Conservation (phyloP, 1,284 basidiomycete genomes). For the Apiotrichum sp. region DNA sequence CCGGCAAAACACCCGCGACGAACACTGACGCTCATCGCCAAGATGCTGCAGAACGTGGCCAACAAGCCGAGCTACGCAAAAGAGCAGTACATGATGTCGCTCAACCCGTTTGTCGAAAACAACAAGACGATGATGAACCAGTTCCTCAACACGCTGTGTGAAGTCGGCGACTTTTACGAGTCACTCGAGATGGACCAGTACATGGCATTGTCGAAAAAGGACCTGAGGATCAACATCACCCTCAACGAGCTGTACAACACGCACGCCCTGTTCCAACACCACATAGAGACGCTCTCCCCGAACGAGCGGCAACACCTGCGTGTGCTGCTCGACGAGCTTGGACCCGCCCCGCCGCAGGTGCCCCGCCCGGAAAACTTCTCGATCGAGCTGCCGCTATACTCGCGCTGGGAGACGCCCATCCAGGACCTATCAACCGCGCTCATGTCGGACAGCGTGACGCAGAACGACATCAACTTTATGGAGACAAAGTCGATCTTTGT, state of each 20-base stretch:
- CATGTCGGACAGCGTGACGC: constrained; percentile 86
- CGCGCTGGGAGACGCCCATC: constrained; percentile 98
- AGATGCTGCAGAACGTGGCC: constrained; percentile 98
- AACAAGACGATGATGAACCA: constrained; percentile 96
- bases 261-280: constrained; percentile 87
- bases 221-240: constrained; percentile 97
- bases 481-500: constrained; percentile 99
- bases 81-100: constrained; percentile 95
- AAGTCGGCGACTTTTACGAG: constrained; percentile 99
- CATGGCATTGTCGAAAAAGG: constrained; percentile 99
- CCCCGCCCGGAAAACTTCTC: constrained; percentile 95
- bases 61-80: constrained; percentile 98
- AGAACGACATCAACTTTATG: constrained; percentile 99
- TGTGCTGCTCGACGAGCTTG: constrained; percentile 91
- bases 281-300: constrained; percentile 92
- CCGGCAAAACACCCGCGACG: constrained; percentile 95
- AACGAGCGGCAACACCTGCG: constrained; percentile 97
- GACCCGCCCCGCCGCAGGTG: constrained; percentile 84
- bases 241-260: constrained; percentile 98
- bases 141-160: constrained; percentile 92
- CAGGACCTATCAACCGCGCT: constrained; percentile 94
- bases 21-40: constrained; percentile 94
- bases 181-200: constrained; percentile 99
- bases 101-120: constrained; percentile 97
- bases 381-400: constrained; percentile 86